Percentiles rank a stretch among this genome's conserved stretches.
These are phyloP conservation scores for Oryza coarctata DNA, from an alignment of 176 grass and related monocot genomes.

Conservation along the genomic window DNA sequence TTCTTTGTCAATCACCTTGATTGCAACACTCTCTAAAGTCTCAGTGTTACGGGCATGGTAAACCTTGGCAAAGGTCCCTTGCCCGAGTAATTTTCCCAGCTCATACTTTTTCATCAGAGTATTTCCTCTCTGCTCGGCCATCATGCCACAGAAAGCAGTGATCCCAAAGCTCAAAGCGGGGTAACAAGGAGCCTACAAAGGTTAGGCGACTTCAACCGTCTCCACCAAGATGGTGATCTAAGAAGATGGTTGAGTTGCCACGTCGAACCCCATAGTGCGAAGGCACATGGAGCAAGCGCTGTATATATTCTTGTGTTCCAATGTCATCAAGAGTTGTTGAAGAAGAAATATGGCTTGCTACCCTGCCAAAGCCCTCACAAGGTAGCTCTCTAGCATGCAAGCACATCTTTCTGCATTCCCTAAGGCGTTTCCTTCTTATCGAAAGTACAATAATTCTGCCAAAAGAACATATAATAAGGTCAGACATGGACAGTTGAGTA, in stretches of 20 bases:
- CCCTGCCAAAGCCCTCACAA: slow-evolving; percentile 51
- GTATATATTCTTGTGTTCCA: slow-evolving; percentile 37
- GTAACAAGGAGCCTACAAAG: background rate
- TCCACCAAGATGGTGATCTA: slow-evolving; percentile 68
- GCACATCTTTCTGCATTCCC: slow-evolving; percentile 99
- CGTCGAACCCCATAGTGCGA: slow-evolving; percentile 67
- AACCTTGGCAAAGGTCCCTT: slow-evolving; percentile 98
- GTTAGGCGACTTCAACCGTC: slow-evolving; percentile 71
- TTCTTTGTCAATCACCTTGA: slow-evolving; percentile 97
- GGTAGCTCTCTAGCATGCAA: slow-evolving; percentile 81
- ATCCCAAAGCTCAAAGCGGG: background rate
- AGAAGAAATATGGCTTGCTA: slow-evolving; percentile 15
- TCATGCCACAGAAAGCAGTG: slow-evolving; percentile 10
- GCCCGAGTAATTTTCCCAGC: slow-evolving; percentile 79
- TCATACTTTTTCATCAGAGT: slow-evolving; percentile 76
- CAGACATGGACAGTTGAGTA: background rate
- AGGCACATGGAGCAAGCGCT: slow-evolving; percentile 53
- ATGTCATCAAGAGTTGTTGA: slow-evolving; percentile 72
- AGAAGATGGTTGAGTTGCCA: slow-evolving; percentile 54
- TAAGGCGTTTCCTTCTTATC: slow-evolving; percentile 54
- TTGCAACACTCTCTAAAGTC: slow-evolving; percentile 71
- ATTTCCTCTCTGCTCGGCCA: slow-evolving; percentile 66
- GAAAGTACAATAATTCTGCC: background rate
- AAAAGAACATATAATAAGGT: background rate
- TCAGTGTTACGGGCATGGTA: slow-evolving; percentile 71